Evolutionary conservation across 192 early-diverging fungal species (phyloP).

Genomic region (Entophlyctis luteolus): DNA sequence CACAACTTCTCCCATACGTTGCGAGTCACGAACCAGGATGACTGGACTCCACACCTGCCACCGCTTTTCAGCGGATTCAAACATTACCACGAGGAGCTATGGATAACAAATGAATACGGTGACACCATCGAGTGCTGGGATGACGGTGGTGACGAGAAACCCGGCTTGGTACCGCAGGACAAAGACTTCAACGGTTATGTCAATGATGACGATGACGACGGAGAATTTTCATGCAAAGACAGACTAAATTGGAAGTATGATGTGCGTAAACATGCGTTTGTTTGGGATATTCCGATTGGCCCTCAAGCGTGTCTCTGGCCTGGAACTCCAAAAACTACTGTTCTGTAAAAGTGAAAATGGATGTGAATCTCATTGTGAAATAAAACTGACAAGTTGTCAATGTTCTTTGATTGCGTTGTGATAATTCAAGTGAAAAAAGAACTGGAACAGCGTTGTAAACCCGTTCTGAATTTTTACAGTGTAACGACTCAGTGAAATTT

Average conservation of each 20-base stretch:
- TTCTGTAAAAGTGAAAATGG: too few species aligned
- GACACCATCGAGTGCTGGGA: conserved; percentile 25
- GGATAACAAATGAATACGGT: conserved; percentile 28
- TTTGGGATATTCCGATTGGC: conserved; percentile 18
- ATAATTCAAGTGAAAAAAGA: too few species aligned
- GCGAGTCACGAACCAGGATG: conserved; percentile 32
- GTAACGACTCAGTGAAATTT: too few species aligned
- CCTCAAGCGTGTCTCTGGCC: conserved; percentile 16
- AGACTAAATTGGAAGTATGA: conserved; percentile 16
- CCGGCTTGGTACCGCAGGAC: not conserved
- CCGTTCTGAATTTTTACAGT: too few species aligned
- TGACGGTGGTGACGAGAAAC: conserved; percentile 20
- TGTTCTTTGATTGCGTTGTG: too few species aligned
- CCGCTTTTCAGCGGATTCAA: conserved; percentile 32
- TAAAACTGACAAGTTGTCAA: too few species aligned
- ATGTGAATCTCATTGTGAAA: too few species aligned
- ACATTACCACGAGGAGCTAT: conserved; percentile 30
- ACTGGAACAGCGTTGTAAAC: too few species aligned
- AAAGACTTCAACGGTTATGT: not conserved
- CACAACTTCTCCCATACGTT: not conserved
- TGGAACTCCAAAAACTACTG: too few species aligned
- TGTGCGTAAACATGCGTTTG: conserved; percentile 9
- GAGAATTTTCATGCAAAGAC: conserved; percentile 8
- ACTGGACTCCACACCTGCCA: conserved; percentile 36
- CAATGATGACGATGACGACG: not conserved